These are phyloP conservation scores for Baudoinia panamericana DNA, from an alignment of 495 filamentous ascomycete genomes.

Conservation along the genomic window DNA sequence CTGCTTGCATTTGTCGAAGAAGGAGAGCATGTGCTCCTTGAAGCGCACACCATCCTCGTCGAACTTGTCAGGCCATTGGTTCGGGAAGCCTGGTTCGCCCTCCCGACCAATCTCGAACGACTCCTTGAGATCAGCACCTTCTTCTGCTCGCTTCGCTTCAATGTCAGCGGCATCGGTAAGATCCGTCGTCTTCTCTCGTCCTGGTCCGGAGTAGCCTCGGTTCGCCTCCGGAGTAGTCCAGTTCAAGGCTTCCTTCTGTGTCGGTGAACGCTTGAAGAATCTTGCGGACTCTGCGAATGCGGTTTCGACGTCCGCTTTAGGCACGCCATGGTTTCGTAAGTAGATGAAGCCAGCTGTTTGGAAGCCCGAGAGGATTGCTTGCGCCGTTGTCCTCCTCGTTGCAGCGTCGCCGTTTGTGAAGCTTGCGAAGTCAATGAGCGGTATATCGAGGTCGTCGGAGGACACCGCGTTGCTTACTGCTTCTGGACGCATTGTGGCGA, in stretches of 20 bases:
- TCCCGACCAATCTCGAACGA: slow-evolving; percentile 74
- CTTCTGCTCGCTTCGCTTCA: slow-evolving; percentile 39
- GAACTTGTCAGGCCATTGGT: slow-evolving; percentile 59
- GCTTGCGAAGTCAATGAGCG: slow-evolving; percentile 67
- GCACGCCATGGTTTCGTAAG: slow-evolving; percentile 64
- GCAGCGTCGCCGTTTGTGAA: slow-evolving; percentile 54
- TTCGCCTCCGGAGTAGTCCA: slow-evolving; percentile 31
- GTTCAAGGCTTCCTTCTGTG: slow-evolving; percentile 47
- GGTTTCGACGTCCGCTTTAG: slow-evolving; percentile 32
- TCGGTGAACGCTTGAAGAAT: slow-evolving; percentile 62
- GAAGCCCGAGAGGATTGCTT: slow-evolving; percentile 65
- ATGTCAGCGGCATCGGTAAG: slow-evolving; percentile 46
- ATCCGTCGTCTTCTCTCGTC: slow-evolving; percentile 62
- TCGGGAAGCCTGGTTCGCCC: slow-evolving; percentile 50
- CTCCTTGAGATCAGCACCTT: slow-evolving; percentile 68
- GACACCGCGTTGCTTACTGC: slow-evolving; percentile 17
- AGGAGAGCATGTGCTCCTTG: slow-evolving; percentile 55
- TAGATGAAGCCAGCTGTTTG: slow-evolving; percentile 84
- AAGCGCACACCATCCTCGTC: slow-evolving; percentile 53
- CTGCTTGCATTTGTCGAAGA: slow-evolving; percentile 58
- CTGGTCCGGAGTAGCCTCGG: slow-evolving; percentile 57
- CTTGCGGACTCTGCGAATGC: slow-evolving; percentile 59
- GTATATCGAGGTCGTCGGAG: slow-evolving; percentile 16
- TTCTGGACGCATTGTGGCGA: slow-evolving; percentile 5
- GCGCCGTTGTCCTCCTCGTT: slow-evolving; percentile 52